These are phyloP conservation scores for Ilyonectria destructans DNA, from an alignment of 2,329 filamentous ascomycete species.

Conservation along the genomic window DNA sequence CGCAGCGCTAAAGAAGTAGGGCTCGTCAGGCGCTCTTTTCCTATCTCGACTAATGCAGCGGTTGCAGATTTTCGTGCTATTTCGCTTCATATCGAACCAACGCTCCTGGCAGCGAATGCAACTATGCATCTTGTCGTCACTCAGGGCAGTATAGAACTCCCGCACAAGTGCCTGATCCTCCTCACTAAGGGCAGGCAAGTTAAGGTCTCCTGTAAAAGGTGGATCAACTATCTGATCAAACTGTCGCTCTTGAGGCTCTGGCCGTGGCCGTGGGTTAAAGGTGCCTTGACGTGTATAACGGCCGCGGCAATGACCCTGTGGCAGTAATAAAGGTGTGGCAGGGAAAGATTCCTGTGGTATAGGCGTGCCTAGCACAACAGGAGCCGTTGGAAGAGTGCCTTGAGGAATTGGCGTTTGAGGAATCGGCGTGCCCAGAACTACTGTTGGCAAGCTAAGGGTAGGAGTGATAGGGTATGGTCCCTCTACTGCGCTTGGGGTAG, in stretches of 20 bases:
- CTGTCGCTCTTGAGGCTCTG: neutral
- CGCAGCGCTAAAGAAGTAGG: neutral
- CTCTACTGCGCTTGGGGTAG: neutral
- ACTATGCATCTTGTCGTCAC: constrained; percentile 14
- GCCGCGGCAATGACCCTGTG: constrained; percentile 6
- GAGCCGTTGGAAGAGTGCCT: neutral
- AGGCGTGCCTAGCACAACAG: neutral
- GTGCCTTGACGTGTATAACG: neutral
- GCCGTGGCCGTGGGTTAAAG: no score
- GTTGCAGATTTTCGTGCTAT: no score
- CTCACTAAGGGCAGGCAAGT: constrained; percentile 6
- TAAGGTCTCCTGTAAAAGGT: no score
- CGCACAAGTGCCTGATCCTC: constrained; percentile 7
- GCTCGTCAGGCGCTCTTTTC: neutral
- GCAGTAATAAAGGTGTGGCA: constrained; percentile 8
- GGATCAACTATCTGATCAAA: no score
- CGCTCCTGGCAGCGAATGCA: constrained; percentile 14
- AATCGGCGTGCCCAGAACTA: neutral
- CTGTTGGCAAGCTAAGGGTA: no score
- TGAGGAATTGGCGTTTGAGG: neutral
- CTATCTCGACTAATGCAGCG: neutral
- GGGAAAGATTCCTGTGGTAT: constrained; percentile 7
- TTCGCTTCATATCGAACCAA: neutral
- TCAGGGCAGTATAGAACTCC: constrained; percentile 19
- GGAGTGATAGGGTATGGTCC: neutral